Base-by-base conservation (phyloP, 371 early-diverging fungal genomes). In the Rhizopus microsporus region DNA sequence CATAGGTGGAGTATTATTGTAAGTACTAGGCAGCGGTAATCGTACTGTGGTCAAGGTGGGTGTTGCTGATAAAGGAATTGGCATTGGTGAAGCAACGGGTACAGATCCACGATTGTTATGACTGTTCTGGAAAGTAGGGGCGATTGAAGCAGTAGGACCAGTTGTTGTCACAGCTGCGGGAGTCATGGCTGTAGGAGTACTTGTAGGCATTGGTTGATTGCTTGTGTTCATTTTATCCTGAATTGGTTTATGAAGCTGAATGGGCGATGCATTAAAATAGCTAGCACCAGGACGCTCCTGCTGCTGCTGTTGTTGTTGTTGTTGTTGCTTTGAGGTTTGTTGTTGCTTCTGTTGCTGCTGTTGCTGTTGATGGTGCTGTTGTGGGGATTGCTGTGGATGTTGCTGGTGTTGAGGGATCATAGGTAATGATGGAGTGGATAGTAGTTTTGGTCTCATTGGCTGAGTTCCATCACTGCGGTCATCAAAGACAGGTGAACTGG, bases 251-350 rank as follows among this genome's bases (percentile, higher is more conserved):
- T 49, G 49, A 31, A 31, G 54, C 17, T 42, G 56, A 46, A 43
- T 34, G 30, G 48, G 46, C 8, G 56, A 56, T 13, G 17, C n/a
- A 6, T 44, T 16, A 17, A 17, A 17, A 44, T 13, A 17, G 17
- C 17, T 44, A 17, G 44, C 39, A 39, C 10, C 10, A 23, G 23
- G 23, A 23, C 23, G 23, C 23, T 23, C 23, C 23, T 23, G 23
- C n/a, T 54, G 54, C 30, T 31, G 44, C 31, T 38, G 38, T 31
- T 53, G 39, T 13, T 43, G 23, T 42, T 38, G 38, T 31, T 53
- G 39, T 13, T 43, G 23, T 35, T 34, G 46, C 7, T 45, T 23
- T 34, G 44, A 35, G 23, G 15, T 16, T 13, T 55, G 32, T 1
- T 47, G 13, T 0, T 35, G 32, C 5, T 57, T 43, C 5, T 56